Conservation (phyloP, 2,329 filamentous ascomycete genomes). For the Coniochaeta sp. region DNA sequence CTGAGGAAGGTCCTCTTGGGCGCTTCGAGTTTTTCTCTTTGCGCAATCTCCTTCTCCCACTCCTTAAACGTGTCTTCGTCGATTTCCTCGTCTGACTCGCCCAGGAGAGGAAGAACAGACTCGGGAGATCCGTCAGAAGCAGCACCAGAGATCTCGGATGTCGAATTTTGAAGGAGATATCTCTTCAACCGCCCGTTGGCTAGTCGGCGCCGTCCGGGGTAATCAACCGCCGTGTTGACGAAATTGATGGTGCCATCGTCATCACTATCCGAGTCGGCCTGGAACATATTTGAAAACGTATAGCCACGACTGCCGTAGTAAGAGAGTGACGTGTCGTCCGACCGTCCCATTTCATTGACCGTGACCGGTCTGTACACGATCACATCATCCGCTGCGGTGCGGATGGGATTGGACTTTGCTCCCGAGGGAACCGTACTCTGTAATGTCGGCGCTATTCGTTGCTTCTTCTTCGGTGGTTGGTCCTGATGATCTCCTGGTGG, state of each 20-base stretch:
- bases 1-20: conserved; percentile 26
- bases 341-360: too few relatives aligned
- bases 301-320: conserved; percentile 9
- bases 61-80: conserved; percentile 37
- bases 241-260: conserved; percentile 9
- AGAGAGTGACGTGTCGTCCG: not conserved
- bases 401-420: conserved; percentile 2
- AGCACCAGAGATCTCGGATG: not conserved
- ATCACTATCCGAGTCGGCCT: not conserved
- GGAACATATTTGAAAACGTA: conserved; percentile 6
- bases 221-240: conserved; percentile 18
- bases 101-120: conserved; percentile 40
- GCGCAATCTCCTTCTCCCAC: conserved; percentile 49
- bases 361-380: not conserved
- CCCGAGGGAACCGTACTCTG: conserved; percentile 14
- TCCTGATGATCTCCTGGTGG: not conserved
- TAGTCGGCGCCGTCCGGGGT: conserved; percentile 36
- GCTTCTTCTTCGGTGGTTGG: conserved; percentile 18
- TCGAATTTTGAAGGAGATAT: conserved; percentile 22
- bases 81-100: conserved; percentile 44
- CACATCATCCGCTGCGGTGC: conserved; percentile 5
- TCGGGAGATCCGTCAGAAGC: conserved; percentile 16
- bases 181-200: conserved; percentile 33
- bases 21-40: conserved; percentile 17
- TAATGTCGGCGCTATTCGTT: conserved; percentile 20